Conservation (phyloP, 2,329 filamentous ascomycete species). For the Neodidymelliopsis sp. region DNA sequence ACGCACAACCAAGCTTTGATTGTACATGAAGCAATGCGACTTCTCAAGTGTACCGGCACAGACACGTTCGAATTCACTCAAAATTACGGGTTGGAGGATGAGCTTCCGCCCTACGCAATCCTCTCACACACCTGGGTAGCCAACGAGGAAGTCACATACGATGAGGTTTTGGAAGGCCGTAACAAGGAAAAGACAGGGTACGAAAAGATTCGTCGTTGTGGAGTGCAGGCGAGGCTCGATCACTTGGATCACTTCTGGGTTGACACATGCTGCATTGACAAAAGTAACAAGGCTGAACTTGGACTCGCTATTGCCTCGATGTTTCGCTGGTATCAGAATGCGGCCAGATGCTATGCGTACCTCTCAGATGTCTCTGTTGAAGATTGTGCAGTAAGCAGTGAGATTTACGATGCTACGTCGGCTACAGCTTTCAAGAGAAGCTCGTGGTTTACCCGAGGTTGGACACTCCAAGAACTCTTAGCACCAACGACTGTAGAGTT, state of each 20-base stretch:
- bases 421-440: slow-evolving; percentile 3
- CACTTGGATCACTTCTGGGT: background rate
- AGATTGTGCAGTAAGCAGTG: background rate
- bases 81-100: no score
- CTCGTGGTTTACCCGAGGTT: background rate
- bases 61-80: no score
- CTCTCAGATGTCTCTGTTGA: slow-evolving; percentile 2
- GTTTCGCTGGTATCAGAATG: slow-evolving; percentile 11
- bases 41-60: no score
- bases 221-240: background rate
- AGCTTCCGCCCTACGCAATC: background rate
- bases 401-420: no score
- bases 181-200: background rate
- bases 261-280: background rate
- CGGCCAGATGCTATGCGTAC: background rate
- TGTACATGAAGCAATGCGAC: no score
- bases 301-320: slow-evolving; percentile 22
- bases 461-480: no score
- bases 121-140: slow-evolving; percentile 2
- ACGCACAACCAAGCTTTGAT: no score
- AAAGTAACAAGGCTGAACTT: background rate
- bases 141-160: background rate
- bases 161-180: background rate
- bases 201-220: background rate
- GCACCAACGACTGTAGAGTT: slow-evolving; percentile 23